phyloP scores from a whole-genome alignment of 148 eudicot species.

The Spergularia marina region DNA sequence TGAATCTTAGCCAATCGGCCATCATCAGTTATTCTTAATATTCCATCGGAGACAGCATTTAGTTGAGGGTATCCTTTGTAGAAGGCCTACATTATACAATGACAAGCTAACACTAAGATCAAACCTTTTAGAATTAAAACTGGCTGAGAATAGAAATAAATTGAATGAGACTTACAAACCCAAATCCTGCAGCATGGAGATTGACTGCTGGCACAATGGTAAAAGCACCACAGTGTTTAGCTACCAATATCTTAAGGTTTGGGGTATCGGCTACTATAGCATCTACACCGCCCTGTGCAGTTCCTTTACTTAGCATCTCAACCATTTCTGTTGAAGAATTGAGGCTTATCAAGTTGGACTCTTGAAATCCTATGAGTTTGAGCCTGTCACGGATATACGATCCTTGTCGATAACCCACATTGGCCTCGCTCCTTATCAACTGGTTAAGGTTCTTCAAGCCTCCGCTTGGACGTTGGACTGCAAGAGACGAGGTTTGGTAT shows the following conservation, averaged over 20 bases:
- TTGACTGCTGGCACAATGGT: not conserved
- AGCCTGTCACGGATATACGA: not conserved
- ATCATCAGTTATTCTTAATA: constrained; percentile 9
- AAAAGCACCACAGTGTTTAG: constrained; percentile 7
- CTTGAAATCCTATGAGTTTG: not conserved
- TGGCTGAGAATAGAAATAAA: not conserved
- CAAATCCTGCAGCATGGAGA: constrained; percentile 13
- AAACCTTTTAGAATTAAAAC: not conserved
- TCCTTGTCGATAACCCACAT: constrained; percentile 8
- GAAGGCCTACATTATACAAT: constrained; percentile 7
- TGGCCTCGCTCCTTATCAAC: not conserved
- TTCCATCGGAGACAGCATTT: constrained; percentile 14
- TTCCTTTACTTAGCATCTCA: not conserved
- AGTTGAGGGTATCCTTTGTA: not conserved
- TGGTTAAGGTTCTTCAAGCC: not conserved
- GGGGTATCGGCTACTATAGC: constrained; percentile 9
- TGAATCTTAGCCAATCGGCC: constrained; percentile 22
- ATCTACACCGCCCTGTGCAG: constrained; percentile 11
- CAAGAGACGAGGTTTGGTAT: not conserved
- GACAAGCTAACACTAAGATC: too few species aligned
- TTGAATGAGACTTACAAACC: constrained; percentile 9
- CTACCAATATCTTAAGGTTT: constrained; percentile 6
- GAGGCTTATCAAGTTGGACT: not conserved
- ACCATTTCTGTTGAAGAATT: constrained; percentile 2
- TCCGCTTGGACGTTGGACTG: not conserved